Evolutionary conservation across 2,329 filamentous ascomycete genomes (phyloP).

Genomic region (Sporothrix euskadiensis): DNA sequence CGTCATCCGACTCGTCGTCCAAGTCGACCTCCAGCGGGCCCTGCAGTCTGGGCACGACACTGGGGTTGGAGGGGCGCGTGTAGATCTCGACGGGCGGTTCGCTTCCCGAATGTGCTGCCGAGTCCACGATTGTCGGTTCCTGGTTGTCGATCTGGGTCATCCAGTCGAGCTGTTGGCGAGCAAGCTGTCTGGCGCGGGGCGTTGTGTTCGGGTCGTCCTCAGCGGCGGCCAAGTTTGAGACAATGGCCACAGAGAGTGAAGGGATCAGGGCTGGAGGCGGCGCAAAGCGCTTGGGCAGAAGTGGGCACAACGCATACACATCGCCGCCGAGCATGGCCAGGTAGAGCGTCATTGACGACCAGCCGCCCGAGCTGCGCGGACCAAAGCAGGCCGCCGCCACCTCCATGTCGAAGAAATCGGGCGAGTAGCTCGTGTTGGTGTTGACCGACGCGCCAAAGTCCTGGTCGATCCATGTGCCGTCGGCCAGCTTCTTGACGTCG

Average conservation of each 20-base stretch:
- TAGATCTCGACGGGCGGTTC: constrained; percentile 59
- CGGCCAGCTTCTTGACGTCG: constrained; percentile 84
- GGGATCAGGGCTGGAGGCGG: constrained; percentile 74
- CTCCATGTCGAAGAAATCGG: constrained; percentile 90
- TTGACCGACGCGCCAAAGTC: constrained; percentile 78
- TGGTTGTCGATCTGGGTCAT: constrained; percentile 66
- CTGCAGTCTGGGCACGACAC: constrained; percentile 60
- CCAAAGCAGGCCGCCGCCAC: constrained; percentile 85
- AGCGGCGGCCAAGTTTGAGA: constrained; percentile 67
- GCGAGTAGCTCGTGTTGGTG: constrained; percentile 79
- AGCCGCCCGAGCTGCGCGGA: constrained; percentile 68
- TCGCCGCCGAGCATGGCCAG: constrained; percentile 93
- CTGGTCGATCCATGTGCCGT: constrained; percentile 77
- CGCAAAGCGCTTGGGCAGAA: constrained; percentile 85
- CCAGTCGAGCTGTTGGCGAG: constrained; percentile 66
- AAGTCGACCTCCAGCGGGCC: constrained; percentile 62
- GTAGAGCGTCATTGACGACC: constrained; percentile 96
- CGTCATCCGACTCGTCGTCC: constrained; percentile 56
- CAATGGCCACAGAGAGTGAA: constrained; percentile 78
- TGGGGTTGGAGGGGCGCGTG: constrained; percentile 57
- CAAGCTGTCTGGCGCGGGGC: constrained; percentile 55
- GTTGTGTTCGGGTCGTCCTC: constrained; percentile 60
- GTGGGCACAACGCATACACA: constrained; percentile 87
- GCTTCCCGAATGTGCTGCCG: constrained; percentile 41
- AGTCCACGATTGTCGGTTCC: constrained; percentile 58